Evolutionary conservation across 176 grass and related monocot species (phyloP).

Genomic region (Carex scoparia): DNA sequence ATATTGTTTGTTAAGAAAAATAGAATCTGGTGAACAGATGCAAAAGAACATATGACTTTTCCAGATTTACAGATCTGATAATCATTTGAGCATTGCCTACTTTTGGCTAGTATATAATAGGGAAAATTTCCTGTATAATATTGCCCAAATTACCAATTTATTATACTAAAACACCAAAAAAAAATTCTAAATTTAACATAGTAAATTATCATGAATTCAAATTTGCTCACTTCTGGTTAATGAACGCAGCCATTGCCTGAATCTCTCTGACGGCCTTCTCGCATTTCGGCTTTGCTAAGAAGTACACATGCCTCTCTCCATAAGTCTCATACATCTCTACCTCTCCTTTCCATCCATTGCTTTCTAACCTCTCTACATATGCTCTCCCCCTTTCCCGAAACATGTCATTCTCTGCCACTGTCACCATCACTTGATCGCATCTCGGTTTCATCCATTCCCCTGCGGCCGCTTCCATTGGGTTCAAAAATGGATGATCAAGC

Average conservation of each 20-base stretch:
- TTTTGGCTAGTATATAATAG: background rate
- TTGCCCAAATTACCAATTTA: background rate
- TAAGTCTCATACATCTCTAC: conserved; percentile 44
- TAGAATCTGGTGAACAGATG: background rate
- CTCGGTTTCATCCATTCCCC: conserved; percentile 41
- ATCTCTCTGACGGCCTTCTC: conserved; percentile 59
- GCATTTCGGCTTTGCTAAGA: conserved; percentile 38
- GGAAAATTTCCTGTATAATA: too few relatives aligned
- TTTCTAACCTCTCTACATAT: conserved; percentile 52
- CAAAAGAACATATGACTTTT: background rate
- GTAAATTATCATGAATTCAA: too few relatives aligned
- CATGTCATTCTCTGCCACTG: conserved; percentile 48
- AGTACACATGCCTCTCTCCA: conserved; percentile 56
- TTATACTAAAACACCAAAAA: background rate
- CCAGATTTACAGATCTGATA: background rate
- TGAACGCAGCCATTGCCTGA: conserved; percentile 35
- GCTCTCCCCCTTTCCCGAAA: conserved; percentile 62
- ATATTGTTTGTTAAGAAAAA: background rate
- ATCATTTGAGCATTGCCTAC: background rate
- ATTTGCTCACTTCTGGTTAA: conserved; percentile 27
- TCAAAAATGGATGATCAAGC: conserved; percentile 57
- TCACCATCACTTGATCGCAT: conserved; percentile 53
- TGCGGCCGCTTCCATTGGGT: conserved; percentile 40
- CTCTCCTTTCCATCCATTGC: conserved; percentile 57
- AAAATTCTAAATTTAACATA: background rate